phyloP scores from a whole-genome alignment of 2,329 filamentous ascomycete genomes.

The Exophiala calicioides region DNA sequence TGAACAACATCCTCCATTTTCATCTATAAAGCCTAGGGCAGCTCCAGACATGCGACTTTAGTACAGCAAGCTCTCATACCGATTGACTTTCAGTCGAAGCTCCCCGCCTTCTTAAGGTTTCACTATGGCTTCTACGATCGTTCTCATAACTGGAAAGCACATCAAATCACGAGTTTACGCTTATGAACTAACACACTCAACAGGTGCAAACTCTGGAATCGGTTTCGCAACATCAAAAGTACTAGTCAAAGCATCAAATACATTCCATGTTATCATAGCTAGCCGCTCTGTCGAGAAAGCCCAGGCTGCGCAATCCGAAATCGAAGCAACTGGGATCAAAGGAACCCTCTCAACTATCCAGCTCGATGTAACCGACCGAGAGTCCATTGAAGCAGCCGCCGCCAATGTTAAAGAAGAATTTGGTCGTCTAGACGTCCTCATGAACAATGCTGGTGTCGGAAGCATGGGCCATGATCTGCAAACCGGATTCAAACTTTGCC shows the following conservation, averaged over 20 bases:
- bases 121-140: too few species aligned
- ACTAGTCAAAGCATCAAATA: slow-evolving; percentile 16
- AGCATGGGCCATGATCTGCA: too few species aligned
- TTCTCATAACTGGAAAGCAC: too few species aligned
- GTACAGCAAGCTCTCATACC: too few species aligned
- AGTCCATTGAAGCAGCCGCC: slow-evolving; percentile 54
- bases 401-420: slow-evolving; percentile 59
- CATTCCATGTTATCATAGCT: slow-evolving; percentile 28
- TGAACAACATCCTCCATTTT: too few species aligned
- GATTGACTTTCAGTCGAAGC: too few species aligned
- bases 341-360: slow-evolving; percentile 24
- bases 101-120: too few species aligned
- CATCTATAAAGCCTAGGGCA: too few species aligned
- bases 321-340: background rate
- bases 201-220: slow-evolving; percentile 33
- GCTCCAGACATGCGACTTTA: too few species aligned
- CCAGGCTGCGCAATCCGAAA: slow-evolving; percentile 34
- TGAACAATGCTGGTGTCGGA: slow-evolving; percentile 31
- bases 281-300: slow-evolving; percentile 26
- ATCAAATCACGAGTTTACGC: too few species aligned
- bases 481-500: slow-evolving; percentile 23
- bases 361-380: slow-evolving; percentile 54
- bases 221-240: slow-evolving; percentile 29
- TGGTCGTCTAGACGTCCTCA: slow-evolving; percentile 37
- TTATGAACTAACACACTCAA: too few species aligned